Percentiles rank a stretch among this genome's conserved stretches.
These are phyloP conservation scores for Daedaleopsis sinensis DNA, from an alignment of 768 basidiomycete species.

Conservation along the genomic window DNA sequence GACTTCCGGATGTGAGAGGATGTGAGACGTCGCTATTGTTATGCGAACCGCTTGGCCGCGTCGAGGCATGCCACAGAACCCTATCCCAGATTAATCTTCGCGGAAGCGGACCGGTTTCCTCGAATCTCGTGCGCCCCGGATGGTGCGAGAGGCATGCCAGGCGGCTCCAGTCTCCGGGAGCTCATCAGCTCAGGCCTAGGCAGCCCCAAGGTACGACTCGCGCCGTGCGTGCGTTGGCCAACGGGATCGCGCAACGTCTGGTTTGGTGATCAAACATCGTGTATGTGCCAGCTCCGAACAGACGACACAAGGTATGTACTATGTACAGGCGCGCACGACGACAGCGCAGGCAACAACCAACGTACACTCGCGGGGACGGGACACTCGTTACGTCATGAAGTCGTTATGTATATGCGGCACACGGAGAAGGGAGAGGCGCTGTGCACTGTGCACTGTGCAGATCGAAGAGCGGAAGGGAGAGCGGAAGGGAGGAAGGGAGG, in stretches of 20 bases:
- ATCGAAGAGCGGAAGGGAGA: not conserved
- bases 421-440: not conserved
- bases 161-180: too few relatives aligned
- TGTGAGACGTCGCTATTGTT: conserved; percentile 5
- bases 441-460: not conserved
- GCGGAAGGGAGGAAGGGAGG: not conserved
- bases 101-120: conserved; percentile 1
- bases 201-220: too few relatives aligned
- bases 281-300: not conserved
- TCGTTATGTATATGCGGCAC: conserved; percentile 11
- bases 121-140: not conserved
- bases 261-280: not conserved
- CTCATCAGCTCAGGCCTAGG: too few relatives aligned
- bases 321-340: not conserved
- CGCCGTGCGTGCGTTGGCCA: too few relatives aligned
- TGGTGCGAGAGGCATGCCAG: too few relatives aligned
- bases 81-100: not conserved
- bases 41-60: conserved; percentile 1
- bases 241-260: not conserved
- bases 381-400: conserved; percentile 19
- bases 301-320: conserved; percentile 4
- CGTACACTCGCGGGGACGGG: conserved; percentile 11
- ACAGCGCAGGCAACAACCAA: conserved; percentile 10
- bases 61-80: not conserved
- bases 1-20: not conserved